Evolutionary conservation across 495 filamentous ascomycete genomes (phyloP).

Genomic region (Lasiosphaeris hirsuta): DNA sequence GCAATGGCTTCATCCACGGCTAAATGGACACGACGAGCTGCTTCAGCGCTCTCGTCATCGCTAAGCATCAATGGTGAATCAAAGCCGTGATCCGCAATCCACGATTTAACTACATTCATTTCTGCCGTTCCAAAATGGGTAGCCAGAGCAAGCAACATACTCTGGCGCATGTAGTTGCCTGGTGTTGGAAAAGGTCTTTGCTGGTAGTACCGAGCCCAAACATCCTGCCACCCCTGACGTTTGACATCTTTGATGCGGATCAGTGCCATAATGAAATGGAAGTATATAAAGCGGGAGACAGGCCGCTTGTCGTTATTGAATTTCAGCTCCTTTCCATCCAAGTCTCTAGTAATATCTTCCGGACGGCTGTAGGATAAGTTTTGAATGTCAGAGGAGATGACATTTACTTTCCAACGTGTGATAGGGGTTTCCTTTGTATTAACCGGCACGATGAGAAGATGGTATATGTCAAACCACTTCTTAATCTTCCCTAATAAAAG

Average conservation of each 20-base stretch:
- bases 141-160: neutral
- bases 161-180: conserved; percentile 5
- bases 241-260: conserved; percentile 7
- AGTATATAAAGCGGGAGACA: conserved; percentile 12
- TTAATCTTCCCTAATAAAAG: neutral
- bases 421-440: conserved; percentile 4
- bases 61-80: neutral
- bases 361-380: neutral
- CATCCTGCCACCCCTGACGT: conserved; percentile 3
- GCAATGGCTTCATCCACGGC: neutral
- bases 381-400: conserved; percentile 1
- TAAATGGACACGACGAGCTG: conserved; percentile 7
- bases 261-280: conserved; percentile 19
- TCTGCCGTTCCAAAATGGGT: conserved; percentile 3
- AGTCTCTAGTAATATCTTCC: neutral
- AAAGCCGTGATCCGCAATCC: conserved; percentile 8
- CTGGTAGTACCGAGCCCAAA: conserved; percentile 6
- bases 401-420: conserved; percentile 5
- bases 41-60: conserved; percentile 4
- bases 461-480: conserved; percentile 9
- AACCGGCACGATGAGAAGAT: conserved; percentile 7
- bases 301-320: conserved; percentile 11
- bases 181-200: conserved; percentile 3
- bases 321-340: neutral
- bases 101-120: conserved; percentile 2